Evolutionary conservation across 1,284 basidiomycete species (phyloP), one percentile per base, ranked within the genome.

Genomic region (Entoloma clypeatum): DNA sequence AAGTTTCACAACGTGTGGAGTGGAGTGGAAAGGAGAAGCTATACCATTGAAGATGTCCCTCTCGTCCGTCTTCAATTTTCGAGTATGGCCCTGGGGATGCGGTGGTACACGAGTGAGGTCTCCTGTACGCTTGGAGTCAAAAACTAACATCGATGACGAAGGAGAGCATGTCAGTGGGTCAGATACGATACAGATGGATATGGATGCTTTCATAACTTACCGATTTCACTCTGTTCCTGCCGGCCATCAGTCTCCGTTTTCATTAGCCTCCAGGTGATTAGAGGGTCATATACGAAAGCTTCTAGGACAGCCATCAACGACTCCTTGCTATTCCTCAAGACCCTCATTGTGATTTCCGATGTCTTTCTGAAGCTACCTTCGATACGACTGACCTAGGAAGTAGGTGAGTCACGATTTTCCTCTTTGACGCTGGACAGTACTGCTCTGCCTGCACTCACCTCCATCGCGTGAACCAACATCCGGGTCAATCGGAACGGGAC

Each of bases 391-490:
- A 93, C 91, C 86, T 90, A 50, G 24, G 26, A 8, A 10, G 8
- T 10, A 27, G 14, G 25, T 27, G 3, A 11, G 19, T 34, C 8
- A 8, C 13, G 13, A 34, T 27, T 21, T 49, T n/a, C n/a, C n/a
- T n/a, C n/a, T n/a, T n/a, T n/a, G n/a, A n/a, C n/a, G n/a, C n/a
- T n/a, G n/a, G n/a, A n/a, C n/a, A n/a, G n/a, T n/a, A n/a, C n/a
- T n/a, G n/a, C n/a, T n/a, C n/a, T n/a, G n/a, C n/a, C n/a, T n/a
- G n/a, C n/a, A n/a, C 76, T 60, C 48, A 92, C 92, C 77, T 99
- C 96, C 96, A 99, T 99, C 3, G 96, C 96, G 62, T 97, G 92
- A 19, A 93, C 95, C 44, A 99, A 75, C 96, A 99, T 99, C 51
- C 96, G 77, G 8, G 96, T 99, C 50, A 99, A 74, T 34, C 96